phyloP scores from a whole-genome alignment of 2,329 filamentous ascomycete genomes.

The Arthroderma uncinatum region DNA sequence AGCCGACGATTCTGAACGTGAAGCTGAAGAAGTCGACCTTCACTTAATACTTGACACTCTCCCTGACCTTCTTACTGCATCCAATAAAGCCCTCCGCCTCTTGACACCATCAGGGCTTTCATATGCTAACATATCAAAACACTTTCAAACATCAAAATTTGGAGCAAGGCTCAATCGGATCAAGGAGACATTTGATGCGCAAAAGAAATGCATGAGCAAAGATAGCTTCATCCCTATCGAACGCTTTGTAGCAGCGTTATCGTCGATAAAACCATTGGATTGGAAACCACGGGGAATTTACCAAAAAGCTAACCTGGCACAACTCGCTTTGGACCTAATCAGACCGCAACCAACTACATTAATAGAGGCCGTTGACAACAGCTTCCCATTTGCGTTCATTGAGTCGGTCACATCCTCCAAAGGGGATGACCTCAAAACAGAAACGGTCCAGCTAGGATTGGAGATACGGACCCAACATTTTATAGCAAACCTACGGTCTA shows the following conservation, averaged over 20 bases:
- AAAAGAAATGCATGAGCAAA: slow-evolving; percentile 11
- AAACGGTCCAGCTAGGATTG: slow-evolving; percentile 12
- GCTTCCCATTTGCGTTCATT: slow-evolving; percentile 9
- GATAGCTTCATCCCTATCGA: slow-evolving; percentile 11
- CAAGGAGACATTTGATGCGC: slow-evolving; percentile 8
- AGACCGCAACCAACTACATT: neutral
- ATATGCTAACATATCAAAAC: slow-evolving; percentile 7
- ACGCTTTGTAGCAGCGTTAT: slow-evolving; percentile 5
- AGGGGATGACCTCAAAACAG: neutral
- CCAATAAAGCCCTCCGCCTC: slow-evolving; percentile 9
- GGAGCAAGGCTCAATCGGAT: slow-evolving; percentile 6
- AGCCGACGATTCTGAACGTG: slow-evolving; percentile 9
- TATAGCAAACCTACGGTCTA: slow-evolving; percentile 6
- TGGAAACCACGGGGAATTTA: slow-evolving; percentile 9
- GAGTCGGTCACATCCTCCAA: neutral
- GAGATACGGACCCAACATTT: slow-evolving; percentile 15
- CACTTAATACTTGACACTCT: slow-evolving; percentile 13
- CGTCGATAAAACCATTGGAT: slow-evolving; percentile 4
- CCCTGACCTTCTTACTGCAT: slow-evolving; percentile 10
- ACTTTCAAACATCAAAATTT: slow-evolving; percentile 5
- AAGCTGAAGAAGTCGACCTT: slow-evolving; percentile 4
- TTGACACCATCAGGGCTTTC: slow-evolving; percentile 10
- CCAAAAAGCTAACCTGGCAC: slow-evolving; percentile 15
- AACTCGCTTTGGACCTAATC: slow-evolving; percentile 13
- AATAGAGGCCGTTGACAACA: slow-evolving; percentile 1